Evolutionary conservation across 768 basidiomycete species (phyloP), one percentile per base, ranked within the genome.

Genomic region (Leccinum variicolor): DNA sequence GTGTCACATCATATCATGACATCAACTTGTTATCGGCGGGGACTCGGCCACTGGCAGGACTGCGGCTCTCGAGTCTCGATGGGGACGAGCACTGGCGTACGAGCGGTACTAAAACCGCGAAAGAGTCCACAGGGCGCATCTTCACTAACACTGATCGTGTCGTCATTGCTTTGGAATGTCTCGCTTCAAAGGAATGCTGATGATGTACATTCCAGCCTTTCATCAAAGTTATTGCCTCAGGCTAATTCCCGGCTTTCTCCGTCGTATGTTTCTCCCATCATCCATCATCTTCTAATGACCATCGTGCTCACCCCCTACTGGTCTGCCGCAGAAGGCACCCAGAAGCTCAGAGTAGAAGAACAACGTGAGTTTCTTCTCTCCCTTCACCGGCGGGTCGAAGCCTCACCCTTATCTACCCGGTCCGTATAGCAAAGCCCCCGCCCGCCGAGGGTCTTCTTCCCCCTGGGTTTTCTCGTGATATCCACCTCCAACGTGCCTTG

Each of bases 271-370:
- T 31, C 19, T 43, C 25, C 50, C 28, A 50, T 26, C 26, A 10
- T 57, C 21, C 29, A 9, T 29, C 11, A 39, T 15, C 41, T 21
- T 28, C 28, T 52, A 6, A 85, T 85, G 84, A 83, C 84, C 7
- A 76, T 84, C 61, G 70, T 84, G 50, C 81, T 91, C 59, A 89
- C 84, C 31, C 90, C 89, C 13, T 87, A 86, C 76, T 87, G 81
- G 83, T 74, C 68, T 14, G 73, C 75, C 33, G 28, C 69, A 58
- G 81, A 88, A 64, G 89, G 86, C 54, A 77, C 82, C 56, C 89
- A 90, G 64, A 89, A 81, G 71, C 81, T 92, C 66, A 88, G 81
- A 67, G 66, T 84, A 52, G 81, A 77, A 29, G 71, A 81, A 9
- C 79, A 81, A 64, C 77, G 87, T 89, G 67, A 57, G 61, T 59